Evolutionary conservation across 441 rosid genomes (phyloP), one percentile per base, ranked within the genome.

Genomic region (Rhodomyrtus psidioides): DNA sequence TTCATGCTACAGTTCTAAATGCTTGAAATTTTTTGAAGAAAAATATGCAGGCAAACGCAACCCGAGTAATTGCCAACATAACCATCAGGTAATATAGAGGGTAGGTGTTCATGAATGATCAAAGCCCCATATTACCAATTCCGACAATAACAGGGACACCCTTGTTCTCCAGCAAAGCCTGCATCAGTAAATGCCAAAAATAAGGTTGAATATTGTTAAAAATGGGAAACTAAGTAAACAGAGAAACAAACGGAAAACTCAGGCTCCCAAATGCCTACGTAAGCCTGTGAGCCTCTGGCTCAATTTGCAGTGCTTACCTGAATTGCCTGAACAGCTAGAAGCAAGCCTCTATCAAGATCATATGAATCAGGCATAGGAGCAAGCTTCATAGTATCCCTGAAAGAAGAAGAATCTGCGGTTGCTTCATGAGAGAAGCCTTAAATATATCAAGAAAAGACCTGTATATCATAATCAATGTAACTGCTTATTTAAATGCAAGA

Each of bases 261-360:
- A 70, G n/a, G 79, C 5, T 19, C 79, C n/a, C 79, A 19, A 70
- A 82, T 82, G 58, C 54, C 60, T 54, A 82, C 15, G 17, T 19
- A 54, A 82, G 58, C 42, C 58, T 28, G 44, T 65, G 79, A 65
- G 15, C 83, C 56, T 84, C 44, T 53, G 82, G 74, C 83, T 65
- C 60, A 85, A 60, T 59, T 85, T n/a, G 56, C 74, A 86, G 82
- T 86, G 83, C 84, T 89, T 88, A 98, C 99, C 96, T 98, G 99
- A 90, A 98, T 95, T 83, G 96, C 99, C 90, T 98, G 99, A 91
- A 98, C 98, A 85, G 99, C 94, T 89, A 98, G 99, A 88, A 98
- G 99, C 90, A 96, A 91, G 85, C 99, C 99, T 90, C 99, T 93
- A 86, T 98, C 99, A 89, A 98, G 89, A 90, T 98, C 99, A 90